Conservation (phyloP, 192 early-diverging fungal genomes). For the Endogone sp. region DNA sequence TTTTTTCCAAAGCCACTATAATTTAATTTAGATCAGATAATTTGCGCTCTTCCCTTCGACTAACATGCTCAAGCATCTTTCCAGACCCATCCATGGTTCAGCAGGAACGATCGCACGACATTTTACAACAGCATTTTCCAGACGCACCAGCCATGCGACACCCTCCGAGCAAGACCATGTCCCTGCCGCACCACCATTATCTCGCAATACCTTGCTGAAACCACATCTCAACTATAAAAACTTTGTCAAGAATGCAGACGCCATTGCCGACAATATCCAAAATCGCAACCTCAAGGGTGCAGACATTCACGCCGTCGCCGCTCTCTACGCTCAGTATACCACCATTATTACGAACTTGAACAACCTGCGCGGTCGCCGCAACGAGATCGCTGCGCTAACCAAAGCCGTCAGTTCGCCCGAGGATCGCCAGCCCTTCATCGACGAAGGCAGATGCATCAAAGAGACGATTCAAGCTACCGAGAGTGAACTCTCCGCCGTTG, state of each 20-base stretch:
- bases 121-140: too few species aligned
- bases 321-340: slow-evolving; percentile 9
- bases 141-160: too few species aligned
- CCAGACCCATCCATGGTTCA: too few species aligned
- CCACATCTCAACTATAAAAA: slow-evolving; percentile 22
- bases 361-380: slow-evolving; percentile 7
- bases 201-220: slow-evolving; percentile 9
- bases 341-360: slow-evolving; percentile 3
- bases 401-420: slow-evolving; percentile 6
- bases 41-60: too few species aligned
- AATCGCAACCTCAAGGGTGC: slow-evolving; percentile 19
- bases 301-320: slow-evolving; percentile 2
- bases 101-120: too few species aligned
- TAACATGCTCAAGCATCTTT: too few species aligned
- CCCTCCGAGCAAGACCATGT: too few species aligned
- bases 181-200: neutral
- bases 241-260: slow-evolving; percentile 18
- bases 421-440: slow-evolving; percentile 27
- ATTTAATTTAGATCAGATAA: too few species aligned
- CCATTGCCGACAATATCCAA: slow-evolving; percentile 21
- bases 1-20: too few species aligned
- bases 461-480: slow-evolving; percentile 51
- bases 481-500: slow-evolving; percentile 34
- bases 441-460: slow-evolving; percentile 59
- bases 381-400: slow-evolving; percentile 18